Evolutionary conservation across 169 alveolate species (phyloP).

Genomic region (Ichthyophthirius multifiliis): DNA sequence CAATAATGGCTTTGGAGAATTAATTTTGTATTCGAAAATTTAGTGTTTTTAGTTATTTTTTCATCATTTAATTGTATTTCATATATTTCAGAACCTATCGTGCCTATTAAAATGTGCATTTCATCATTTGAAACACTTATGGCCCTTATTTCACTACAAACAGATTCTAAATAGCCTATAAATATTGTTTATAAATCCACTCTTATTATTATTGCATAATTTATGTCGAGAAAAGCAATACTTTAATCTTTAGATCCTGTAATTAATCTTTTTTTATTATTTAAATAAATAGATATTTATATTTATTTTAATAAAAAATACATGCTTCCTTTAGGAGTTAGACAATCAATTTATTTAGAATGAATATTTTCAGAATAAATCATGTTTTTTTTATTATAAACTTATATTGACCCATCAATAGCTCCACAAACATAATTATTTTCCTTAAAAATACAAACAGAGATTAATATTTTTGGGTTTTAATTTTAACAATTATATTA

Average conservation of each 20-base stretch:
- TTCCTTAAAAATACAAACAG: constrained; percentile 15
- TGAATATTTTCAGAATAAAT: constrained; percentile 39
- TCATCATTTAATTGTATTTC: constrained; percentile 35
- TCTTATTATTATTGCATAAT: background rate
- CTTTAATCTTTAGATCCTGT: constrained; percentile 68
- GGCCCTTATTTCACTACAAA: constrained; percentile 48
- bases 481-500: too few relatives aligned
- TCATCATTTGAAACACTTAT: constrained; percentile 15
- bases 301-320: background rate
- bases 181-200: background rate
- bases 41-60: constrained; percentile 14
- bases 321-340: background rate
- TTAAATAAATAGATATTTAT: background rate
- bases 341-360: constrained; percentile 54
- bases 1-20: constrained; percentile 57
- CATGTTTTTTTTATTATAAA: constrained; percentile 51
- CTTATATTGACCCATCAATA: constrained; percentile 52
- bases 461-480: too few relatives aligned
- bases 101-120: constrained; percentile 41
- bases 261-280: constrained; percentile 19
- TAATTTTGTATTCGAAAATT: constrained; percentile 15
- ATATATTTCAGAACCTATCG: constrained; percentile 63
- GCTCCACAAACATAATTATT: constrained; percentile 59
- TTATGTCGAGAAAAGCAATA: constrained; percentile 29
- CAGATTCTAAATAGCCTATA: constrained; percentile 6